Evolutionary conservation across 2,329 filamentous ascomycete genomes (phyloP), one percentile per base, ranked within the genome.

Genomic region (Hymenoscyphus fructigenus): DNA sequence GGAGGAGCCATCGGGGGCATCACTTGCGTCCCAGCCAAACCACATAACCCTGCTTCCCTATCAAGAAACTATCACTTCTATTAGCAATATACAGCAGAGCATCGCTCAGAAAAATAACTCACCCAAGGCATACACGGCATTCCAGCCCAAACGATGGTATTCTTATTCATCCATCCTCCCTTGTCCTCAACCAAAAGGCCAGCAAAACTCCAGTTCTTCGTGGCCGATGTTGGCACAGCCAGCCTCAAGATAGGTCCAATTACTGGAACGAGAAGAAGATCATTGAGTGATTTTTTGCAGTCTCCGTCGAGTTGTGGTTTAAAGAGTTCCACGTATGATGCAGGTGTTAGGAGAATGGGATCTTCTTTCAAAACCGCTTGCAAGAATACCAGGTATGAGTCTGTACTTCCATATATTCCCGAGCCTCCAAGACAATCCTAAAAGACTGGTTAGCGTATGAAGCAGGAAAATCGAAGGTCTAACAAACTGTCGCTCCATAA

Each of bases 321-420:
- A 68, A 85, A 85, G 74, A 86, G 78, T 55, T 76, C 68, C 0
- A 79, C 75, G 0, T 81, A 76, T 0, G 78, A 82, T 3, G 72
- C 72, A 0, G 75, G 74, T 23, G 73, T 76, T 6, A 87, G 76
- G 0, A 86, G 67, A 53, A 77, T 80, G 3, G 79, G 80, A 61
- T 86, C 83, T 57, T 85, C 79, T 1, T 74, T 72, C 0, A 85
- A 75, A 1, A 87, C 70, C 1, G 81, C 83, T 2, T 74, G 75
- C 2, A 83, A 69, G 5, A 86, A 71, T 41, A 76, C 77, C 62
- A 81, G 64, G 63, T 80, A 85, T 15, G 81, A 78, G 0, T 66
- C 57, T 7, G 79, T 72, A 1, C 75, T 72, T 0, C 74, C 75
- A 53, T 72, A 76, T 2, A 75, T 66, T 3, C 78, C 79, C 56